These are phyloP conservation scores for Lolium rigidum DNA, from an alignment of 176 grass and related monocot species.

Conservation along the genomic window DNA sequence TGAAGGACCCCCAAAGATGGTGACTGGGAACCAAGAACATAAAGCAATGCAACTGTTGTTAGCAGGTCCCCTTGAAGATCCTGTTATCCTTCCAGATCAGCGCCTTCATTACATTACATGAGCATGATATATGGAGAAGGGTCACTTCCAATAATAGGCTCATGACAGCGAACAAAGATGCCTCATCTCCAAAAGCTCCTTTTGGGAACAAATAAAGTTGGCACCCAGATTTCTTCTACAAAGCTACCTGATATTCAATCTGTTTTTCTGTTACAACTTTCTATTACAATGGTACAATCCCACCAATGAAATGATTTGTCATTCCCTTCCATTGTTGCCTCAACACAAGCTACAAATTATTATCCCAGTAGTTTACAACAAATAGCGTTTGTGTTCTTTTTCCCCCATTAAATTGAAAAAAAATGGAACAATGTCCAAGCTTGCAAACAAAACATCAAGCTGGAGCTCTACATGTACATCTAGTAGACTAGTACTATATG, in stretches of 20 bases:
- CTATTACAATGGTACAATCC: conserved; percentile 9
- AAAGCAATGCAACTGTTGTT: conserved; percentile 24
- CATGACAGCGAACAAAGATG: neutral
- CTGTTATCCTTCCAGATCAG: neutral
- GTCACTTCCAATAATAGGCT: conserved; percentile 10
- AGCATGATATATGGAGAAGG: neutral
- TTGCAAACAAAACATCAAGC: conserved; percentile 54
- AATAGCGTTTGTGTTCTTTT: conserved; percentile 16
- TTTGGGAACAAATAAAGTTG: neutral
- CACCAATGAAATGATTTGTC: conserved; percentile 33
- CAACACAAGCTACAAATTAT: conserved; percentile 39
- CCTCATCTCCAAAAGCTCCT: conserved; percentile 13
- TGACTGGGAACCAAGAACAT: conserved; percentile 15
- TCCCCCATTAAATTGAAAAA: conserved; percentile 12
- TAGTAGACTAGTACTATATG: neutral
- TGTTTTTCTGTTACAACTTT: neutral
- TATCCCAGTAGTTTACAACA: conserved; percentile 46
- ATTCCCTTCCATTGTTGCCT: conserved; percentile 31
- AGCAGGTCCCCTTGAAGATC: conserved; percentile 6
- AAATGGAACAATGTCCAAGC: conserved; percentile 42
- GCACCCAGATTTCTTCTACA: neutral
- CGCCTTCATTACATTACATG: conserved; percentile 20
- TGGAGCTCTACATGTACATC: conserved; percentile 42
- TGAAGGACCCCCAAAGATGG: conserved; percentile 27
- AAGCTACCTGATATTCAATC: neutral